Base-by-base conservation (phyloP, 352 stramenopile species). In the Pythium sukuiense region DNA sequence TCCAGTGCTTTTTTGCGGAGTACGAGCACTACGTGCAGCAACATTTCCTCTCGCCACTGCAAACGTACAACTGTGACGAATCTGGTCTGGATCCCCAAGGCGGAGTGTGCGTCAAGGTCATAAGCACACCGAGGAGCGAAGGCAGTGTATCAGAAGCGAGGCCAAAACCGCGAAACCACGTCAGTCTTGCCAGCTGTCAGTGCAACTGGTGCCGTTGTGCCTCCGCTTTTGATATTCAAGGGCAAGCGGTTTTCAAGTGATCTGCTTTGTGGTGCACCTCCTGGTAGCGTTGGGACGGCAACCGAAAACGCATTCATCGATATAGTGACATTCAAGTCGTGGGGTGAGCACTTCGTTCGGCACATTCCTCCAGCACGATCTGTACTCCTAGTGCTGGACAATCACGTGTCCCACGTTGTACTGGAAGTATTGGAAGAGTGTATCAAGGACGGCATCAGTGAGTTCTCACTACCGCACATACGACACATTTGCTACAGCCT, bases 251-350 rank as follows among this genome's bases (percentile, higher is more conserved):
- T 56, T 39, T n/a, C 49, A n/a, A 39, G 24, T 37, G 27, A 56
- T 29, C 29, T 56, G 6, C 29, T 56, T 8, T 11, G 12, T 26
- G 49, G 14, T 29, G 49, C 49, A 54, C 57, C 39, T 37, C 16
- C 35, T 5, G 57, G 37, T 8, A 63, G 39, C 26, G 24, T 7
- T 16, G 57, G 13, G 2, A 55, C 59, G 6, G 59, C n/a, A 6
- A 59, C 48, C 3, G 59, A 65, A 9, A 59, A 59, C 20, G 59
- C 45, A 58, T 65, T 65, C 33, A 59, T 59, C 26, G 59, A 65
- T 48, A 35, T 26, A 8, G 45, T n/a, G 4, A 52, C 39, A 16
- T 65, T 65, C 29, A 43, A 58, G 13, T 6, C 11, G 27, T 60
- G 59, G 59, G 50, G 58, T 18, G 29, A 48, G 27, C 46, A 59